These are phyloP conservation scores for Elongisporangium prolatum DNA, from an alignment of 352 stramenopile species.

Conservation along the genomic window DNA sequence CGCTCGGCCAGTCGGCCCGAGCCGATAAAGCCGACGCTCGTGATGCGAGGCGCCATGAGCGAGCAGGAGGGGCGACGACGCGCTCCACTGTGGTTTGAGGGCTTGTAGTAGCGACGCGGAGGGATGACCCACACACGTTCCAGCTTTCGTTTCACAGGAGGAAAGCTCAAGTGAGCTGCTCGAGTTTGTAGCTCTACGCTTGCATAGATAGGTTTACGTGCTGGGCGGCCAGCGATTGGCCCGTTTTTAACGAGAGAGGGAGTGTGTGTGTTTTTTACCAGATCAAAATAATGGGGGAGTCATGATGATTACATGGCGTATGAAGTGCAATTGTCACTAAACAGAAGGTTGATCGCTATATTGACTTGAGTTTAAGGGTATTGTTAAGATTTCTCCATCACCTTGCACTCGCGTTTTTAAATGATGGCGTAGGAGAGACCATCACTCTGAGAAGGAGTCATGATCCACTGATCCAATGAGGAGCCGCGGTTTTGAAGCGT, in stretches of 20 bases:
- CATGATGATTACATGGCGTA: background rate
- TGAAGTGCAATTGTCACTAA: background rate
- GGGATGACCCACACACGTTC: constrained; percentile 2
- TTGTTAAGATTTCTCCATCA: background rate
- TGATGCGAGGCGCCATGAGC: constrained; percentile 20
- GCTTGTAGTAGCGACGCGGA: constrained; percentile 1
- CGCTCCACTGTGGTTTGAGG: background rate
- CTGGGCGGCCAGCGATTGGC: constrained; percentile 5
- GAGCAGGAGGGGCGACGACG: background rate
- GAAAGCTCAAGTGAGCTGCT: constrained; percentile 4
- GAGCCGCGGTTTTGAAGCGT: background rate
- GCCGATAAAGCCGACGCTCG: constrained; percentile 70
- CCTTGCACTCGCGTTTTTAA: background rate
- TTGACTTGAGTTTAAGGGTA: background rate
- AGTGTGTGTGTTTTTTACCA: background rate
- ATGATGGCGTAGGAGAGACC: background rate
- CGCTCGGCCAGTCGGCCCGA: constrained; percentile 58
- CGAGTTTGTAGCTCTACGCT: background rate
- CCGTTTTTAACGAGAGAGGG: background rate
- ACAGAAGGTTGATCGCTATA: background rate
- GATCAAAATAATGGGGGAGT: background rate
- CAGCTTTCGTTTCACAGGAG: constrained; percentile 3
- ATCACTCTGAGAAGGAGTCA: background rate
- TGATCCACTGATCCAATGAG: background rate
- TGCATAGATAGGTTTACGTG: constrained; percentile 1